These are phyloP conservation scores for Aphanocladium album DNA, from an alignment of 2,329 filamentous ascomycete genomes.

Conservation along the genomic window DNA sequence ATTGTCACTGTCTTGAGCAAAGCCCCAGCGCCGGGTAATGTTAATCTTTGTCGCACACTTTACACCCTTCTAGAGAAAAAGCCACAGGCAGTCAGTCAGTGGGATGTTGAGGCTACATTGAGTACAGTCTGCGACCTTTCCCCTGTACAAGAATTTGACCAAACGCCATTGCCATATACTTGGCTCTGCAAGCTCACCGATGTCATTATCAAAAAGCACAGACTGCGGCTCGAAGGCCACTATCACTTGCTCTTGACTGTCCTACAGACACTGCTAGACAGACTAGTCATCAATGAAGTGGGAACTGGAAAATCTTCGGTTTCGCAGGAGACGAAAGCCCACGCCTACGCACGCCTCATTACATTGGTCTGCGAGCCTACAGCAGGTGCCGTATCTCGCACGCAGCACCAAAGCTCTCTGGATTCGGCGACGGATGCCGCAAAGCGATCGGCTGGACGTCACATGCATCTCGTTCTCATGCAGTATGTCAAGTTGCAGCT, in stretches of 20 bases:
- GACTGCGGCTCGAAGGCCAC: constrained; percentile 56
- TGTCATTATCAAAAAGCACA: constrained; percentile 53
- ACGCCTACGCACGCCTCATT: constrained; percentile 49
- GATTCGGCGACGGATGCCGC: constrained; percentile 58
- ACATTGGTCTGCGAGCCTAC: constrained; percentile 57
- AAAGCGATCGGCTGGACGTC: constrained; percentile 55
- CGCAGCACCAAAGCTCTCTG: constrained; percentile 39
- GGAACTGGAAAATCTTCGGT: constrained; percentile 13
- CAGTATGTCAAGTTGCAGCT: constrained; percentile 58
- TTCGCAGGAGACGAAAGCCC: constrained; percentile 40
- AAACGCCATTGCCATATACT: constrained; percentile 33
- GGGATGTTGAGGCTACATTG: constrained; percentile 52
- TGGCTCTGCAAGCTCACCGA: constrained; percentile 51
- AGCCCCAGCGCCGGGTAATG: constrained; percentile 27
- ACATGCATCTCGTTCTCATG: constrained; percentile 58
- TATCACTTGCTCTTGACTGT: constrained; percentile 53
- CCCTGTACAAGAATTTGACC: constrained; percentile 2
- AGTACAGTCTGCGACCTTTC: constrained; percentile 37
- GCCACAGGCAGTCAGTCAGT: constrained; percentile 48
- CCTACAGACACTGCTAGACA: constrained; percentile 51
- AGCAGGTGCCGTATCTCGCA: constrained; percentile 48
- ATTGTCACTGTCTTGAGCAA: constrained; percentile 30
- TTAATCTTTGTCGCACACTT: constrained; percentile 37
- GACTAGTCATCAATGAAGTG: constrained; percentile 38
- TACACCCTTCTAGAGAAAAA: constrained; percentile 46